Conservation (phyloP, 2,329 filamentous ascomycete species). For the Pochonia chlamydosporia region DNA sequence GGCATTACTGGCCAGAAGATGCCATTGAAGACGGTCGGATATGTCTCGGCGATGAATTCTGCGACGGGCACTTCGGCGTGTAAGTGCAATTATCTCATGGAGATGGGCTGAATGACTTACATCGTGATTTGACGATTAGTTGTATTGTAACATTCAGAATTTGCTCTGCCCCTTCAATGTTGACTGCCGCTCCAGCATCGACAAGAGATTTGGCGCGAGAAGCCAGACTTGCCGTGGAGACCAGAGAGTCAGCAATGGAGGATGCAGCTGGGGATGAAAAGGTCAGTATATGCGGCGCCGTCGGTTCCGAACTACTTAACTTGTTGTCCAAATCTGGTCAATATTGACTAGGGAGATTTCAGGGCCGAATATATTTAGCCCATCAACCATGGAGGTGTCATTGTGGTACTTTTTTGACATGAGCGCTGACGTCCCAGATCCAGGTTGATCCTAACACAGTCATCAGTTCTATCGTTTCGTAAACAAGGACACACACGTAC, state of each 20-base stretch:
- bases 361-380: constrained; percentile 13
- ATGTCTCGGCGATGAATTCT: constrained; percentile 14
- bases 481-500: no score
- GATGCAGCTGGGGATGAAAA: constrained; percentile 5
- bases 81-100: neutral
- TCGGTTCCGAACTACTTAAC: neutral
- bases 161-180: constrained; percentile 11
- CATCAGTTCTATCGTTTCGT: no score
- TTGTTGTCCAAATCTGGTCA: constrained; percentile 14
- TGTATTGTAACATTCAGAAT: constrained; percentile 17
- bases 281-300: no score
- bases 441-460: constrained; percentile 15
- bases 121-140: constrained; percentile 10
- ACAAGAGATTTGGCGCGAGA: constrained; percentile 14
- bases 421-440: constrained; percentile 11
- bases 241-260: constrained; percentile 1
- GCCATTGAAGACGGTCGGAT: constrained; percentile 10
- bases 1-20: constrained; percentile 18
- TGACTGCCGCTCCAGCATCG: constrained; percentile 15
- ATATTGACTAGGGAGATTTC: constrained; percentile 17
- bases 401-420: constrained; percentile 13
- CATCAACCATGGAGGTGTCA: constrained; percentile 15
- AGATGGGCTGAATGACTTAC: neutral
- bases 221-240: constrained; percentile 1
- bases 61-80: constrained; percentile 12